Evolutionary conservation across 257 asterid genomes (phyloP).

Genomic region (Handroanthus guayacan): DNA sequence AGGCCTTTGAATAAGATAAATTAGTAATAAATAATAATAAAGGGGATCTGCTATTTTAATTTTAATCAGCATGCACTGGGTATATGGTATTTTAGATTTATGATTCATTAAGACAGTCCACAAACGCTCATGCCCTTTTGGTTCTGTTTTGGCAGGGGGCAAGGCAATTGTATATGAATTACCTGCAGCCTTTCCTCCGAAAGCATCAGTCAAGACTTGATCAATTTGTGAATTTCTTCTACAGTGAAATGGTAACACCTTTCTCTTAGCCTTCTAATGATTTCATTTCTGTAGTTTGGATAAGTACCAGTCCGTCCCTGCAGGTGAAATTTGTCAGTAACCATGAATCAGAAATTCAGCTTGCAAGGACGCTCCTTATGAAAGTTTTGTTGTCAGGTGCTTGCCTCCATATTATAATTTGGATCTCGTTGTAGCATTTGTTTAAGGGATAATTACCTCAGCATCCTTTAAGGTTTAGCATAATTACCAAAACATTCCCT

Average conservation of each 20-base stretch:
- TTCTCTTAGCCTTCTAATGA: slow-evolving; percentile 12
- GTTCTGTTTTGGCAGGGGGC: slow-evolving; percentile 74
- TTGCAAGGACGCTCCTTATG: slow-evolving; percentile 55
- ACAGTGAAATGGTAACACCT: slow-evolving; percentile 74
- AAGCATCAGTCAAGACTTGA: slow-evolving; percentile 76
- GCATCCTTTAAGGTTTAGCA: neutral
- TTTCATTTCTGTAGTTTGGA: neutral
- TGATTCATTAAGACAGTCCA: slow-evolving; percentile 5
- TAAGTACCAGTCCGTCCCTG: slow-evolving; percentile 25
- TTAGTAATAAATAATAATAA: neutral
- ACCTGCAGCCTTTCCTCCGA: slow-evolving; percentile 76
- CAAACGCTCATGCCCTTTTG: slow-evolving; percentile 22
- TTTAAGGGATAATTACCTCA: neutral
- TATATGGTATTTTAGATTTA: slow-evolving; percentile 7
- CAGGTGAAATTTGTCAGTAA: slow-evolving; percentile 75
- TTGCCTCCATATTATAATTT: slow-evolving; percentile 17
- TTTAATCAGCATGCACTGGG: neutral
- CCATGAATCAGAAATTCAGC: slow-evolving; percentile 70
- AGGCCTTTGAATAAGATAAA: neutral
- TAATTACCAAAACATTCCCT: too few species aligned
- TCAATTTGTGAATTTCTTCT: slow-evolving; percentile 55
- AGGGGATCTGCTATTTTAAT: slow-evolving; percentile 15
- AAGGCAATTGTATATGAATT: slow-evolving; percentile 64
- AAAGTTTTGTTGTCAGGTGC: slow-evolving; percentile 67
- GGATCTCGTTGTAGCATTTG: neutral